phyloP scores from a whole-genome alignment of 2,329 filamentous ascomycete species.

The Botryotinia calthae region DNA sequence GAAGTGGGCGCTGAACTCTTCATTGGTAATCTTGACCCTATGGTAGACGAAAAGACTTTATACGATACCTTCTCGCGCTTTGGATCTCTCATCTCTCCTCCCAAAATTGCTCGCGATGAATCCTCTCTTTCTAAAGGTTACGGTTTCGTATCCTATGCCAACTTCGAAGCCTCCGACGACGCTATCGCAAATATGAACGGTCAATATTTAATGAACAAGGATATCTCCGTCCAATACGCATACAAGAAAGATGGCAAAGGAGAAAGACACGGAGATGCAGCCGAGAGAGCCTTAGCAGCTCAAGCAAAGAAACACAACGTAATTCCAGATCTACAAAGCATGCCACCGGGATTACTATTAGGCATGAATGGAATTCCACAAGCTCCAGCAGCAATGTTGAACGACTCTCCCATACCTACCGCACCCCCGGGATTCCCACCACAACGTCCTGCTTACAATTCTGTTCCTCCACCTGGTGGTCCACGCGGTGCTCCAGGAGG shows the following conservation, averaged over 20 bases:
- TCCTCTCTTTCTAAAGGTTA: constrained; percentile 89
- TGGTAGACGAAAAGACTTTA: constrained; percentile 93
- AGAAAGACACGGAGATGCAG: constrained; percentile 90
- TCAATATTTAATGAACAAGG: constrained; percentile 95
- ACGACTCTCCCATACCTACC: constrained; percentile 21
- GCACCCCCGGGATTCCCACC: constrained; percentile 33
- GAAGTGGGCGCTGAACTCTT: constrained; percentile 97
- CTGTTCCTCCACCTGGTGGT: constrained; percentile 38
- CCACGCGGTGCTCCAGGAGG: constrained; percentile 44
- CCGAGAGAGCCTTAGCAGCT: constrained; percentile 85
- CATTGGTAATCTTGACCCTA: constrained; percentile 88
- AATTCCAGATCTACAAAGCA: constrained; percentile 59
- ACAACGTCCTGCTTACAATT: constrained; percentile 33
- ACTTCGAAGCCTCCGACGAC: constrained; percentile 90
- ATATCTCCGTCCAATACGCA: constrained; percentile 94
- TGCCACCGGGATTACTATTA: constrained; percentile 40
- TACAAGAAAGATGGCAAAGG: constrained; percentile 99
- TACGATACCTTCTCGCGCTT: constrained; percentile 96
- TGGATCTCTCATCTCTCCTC: constrained; percentile 76
- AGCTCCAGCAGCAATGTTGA: constrained; percentile 44
- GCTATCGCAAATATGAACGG: constrained; percentile 92
- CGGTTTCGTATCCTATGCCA: constrained; percentile 89
- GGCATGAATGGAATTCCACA: constrained; percentile 43
- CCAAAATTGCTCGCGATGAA: constrained; percentile 91
- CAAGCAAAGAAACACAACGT: constrained; percentile 95